Evolutionary conservation across 495 filamentous ascomycete genomes (phyloP), one percentile per base, ranked within the genome.

Genomic region (Trypethelium eluteriae): DNA sequence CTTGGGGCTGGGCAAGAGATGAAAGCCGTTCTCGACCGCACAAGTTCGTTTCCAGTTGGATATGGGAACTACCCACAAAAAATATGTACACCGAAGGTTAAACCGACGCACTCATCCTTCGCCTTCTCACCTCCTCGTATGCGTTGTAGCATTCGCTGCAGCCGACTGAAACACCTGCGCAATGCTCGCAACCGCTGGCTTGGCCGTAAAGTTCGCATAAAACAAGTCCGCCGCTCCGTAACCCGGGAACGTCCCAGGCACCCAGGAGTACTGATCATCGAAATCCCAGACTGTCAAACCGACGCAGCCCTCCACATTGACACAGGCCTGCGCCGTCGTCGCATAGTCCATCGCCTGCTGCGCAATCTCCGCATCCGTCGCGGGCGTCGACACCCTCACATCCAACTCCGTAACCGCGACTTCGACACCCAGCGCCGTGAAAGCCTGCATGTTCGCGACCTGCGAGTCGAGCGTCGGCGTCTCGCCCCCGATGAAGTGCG

Each of bases 251-350:
- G 70, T 73, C n/a, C 64, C 62, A 16, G 74, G 74, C 9, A 77
- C 68, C 75, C 75, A 77, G 38, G 57, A 65, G 46, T 74, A 74
- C 39, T 71, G 70, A 70, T 88, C 86, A 25, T 80, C 83, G 76
- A 82, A 87, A 67, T 83, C 80, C 86, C 85, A 88, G 66, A 86
- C 80, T n/a, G 86, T 90, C 38, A 91, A 77, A 4, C 88, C 89
- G 2, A 89, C 80, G 70, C 89, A 92, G 4, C 76, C 70, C n/a
- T 77, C 64, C 0, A 83, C 79, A 62, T 81, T 77, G 18, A 85
- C 69, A 69, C 89, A 91, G 0, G 86, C 85, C n/a, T 72, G 76
- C 14, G 84, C 81, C 16, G 85, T 77, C 66, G 75, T 81, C 66
- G 74, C 70, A 68, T 89, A 92, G 66, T 83, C 84, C 10, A 76